Percentiles rank a stretch among this genome's conserved stretches.
Evolutionary conservation across 306 rosid species (phyloP).

Genomic region (Cicer arietinum): DNA sequence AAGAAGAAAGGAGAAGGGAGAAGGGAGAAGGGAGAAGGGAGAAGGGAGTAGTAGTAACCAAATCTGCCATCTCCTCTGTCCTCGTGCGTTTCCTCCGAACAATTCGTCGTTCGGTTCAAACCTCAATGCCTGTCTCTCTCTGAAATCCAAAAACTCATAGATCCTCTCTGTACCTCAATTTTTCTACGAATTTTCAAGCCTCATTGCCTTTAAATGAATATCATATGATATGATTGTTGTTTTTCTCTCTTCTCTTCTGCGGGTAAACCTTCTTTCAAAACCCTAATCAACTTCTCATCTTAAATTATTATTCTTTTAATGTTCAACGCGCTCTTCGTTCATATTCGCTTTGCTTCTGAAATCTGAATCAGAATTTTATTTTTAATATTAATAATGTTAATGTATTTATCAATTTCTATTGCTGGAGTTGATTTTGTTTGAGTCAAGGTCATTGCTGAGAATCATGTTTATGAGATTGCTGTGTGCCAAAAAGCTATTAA

Average conservation of each 20-base stretch:
- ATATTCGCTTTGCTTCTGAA: slow-evolving; percentile 7
- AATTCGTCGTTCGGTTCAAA: slow-evolving; percentile 48
- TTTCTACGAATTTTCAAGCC: slow-evolving; percentile 46
- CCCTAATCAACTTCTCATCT: slow-evolving; percentile 53
- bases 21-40: too few relatives aligned
- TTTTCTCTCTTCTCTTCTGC: slow-evolving; percentile 24
- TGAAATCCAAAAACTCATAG: slow-evolving; percentile 38
- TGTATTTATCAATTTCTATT: slow-evolving; percentile 20
- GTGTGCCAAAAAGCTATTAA: background rate
- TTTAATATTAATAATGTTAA: background rate
- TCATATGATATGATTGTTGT: slow-evolving; percentile 36
- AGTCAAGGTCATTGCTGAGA: slow-evolving; percentile 41
- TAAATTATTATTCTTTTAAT: background rate
- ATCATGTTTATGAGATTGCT: slow-evolving; percentile 8
- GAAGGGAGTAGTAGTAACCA: slow-evolving; percentile 21
- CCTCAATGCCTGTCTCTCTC: slow-evolving; percentile 32
- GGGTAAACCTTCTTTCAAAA: slow-evolving; percentile 51
- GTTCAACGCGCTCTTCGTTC: background rate
- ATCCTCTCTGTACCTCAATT: slow-evolving; percentile 47
- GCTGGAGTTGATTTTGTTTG: background rate
- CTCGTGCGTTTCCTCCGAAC: slow-evolving; percentile 44
- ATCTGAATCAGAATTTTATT: slow-evolving; percentile 13
- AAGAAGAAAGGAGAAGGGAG: background rate
- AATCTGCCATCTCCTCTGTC: slow-evolving; percentile 37
- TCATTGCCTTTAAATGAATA: slow-evolving; percentile 28